Conservation (phyloP, 208 protist genomes). For the Acanthamoeba divionensis region DNA sequence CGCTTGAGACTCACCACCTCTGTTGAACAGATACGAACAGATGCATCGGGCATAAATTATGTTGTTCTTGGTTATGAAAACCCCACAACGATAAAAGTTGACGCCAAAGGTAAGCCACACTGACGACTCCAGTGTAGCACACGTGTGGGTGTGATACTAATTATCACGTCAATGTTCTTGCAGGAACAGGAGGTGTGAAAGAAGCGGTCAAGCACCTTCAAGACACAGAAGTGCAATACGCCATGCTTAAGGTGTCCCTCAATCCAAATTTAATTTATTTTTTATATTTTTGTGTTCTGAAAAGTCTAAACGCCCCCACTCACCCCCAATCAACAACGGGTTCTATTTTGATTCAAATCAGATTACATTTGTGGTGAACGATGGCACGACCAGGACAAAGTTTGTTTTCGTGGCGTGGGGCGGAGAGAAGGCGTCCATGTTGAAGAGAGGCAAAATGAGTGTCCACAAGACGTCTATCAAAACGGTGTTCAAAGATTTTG, state of each 20-base stretch:
- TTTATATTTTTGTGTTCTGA: no score
- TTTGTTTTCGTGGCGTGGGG: constrained; percentile 33
- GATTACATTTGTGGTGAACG: not conserved
- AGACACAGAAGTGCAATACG: constrained; percentile 25
- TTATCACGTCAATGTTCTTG: no score
- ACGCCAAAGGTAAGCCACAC: not conserved
- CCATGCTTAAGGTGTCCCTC: constrained; percentile 32
- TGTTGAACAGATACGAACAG: not conserved
- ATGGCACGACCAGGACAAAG: constrained; percentile 39
- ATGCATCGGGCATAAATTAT: not conserved
- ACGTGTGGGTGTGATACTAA: no score
- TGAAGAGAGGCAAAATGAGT: constrained; percentile 40
- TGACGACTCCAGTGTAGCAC: no score
- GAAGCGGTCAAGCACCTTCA: constrained; percentile 1
- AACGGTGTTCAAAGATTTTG: constrained; percentile 24
- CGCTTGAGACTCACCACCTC: not conserved
- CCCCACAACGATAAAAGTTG: constrained; percentile 23
- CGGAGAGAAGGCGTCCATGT: constrained; percentile 36
- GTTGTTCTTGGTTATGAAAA: constrained; percentile 9
- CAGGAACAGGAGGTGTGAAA: not conserved
- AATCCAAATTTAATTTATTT: no score
- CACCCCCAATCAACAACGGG: no score
- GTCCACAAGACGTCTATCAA: constrained; percentile 42
- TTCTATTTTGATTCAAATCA: no score
- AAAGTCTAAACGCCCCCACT: no score